Evolutionary conservation across 495 filamentous ascomycete genomes (phyloP).

Genomic region (Sordaria brevicollis): DNA sequence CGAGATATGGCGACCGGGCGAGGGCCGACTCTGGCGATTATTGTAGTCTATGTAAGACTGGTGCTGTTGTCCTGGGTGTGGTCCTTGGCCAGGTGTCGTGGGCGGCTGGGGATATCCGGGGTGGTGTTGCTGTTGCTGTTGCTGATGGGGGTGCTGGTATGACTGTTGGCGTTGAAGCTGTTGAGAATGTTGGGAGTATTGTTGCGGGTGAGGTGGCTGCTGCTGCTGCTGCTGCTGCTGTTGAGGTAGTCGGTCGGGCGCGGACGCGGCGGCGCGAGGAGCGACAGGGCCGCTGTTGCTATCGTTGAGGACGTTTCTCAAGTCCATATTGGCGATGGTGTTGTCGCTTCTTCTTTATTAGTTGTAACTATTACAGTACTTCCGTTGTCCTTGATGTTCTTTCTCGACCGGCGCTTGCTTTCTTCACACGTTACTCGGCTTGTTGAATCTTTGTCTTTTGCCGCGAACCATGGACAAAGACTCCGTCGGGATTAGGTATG

Average conservation of each 20-base stretch:
- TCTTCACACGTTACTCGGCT: not conserved
- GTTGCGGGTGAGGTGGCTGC: conserved; percentile 6
- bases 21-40: conserved; percentile 31
- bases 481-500: not conserved
- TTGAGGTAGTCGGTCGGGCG: conserved; percentile 14
- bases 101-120: conserved; percentile 11
- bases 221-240: conserved; percentile 12
- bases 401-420: not conserved
- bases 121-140: conserved; percentile 9
- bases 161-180: conserved; percentile 3
- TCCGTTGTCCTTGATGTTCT: not conserved
- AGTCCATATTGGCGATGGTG: conserved; percentile 38
- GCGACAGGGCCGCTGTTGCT: conserved; percentile 5
- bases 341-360: not conserved
- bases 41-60: conserved; percentile 38
- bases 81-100: conserved; percentile 36
- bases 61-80: conserved; percentile 14
- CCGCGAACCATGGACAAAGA: not conserved
- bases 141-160: conserved; percentile 14
- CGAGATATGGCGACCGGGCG: conserved; percentile 28
- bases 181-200: conserved; percentile 9
- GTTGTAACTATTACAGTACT: not conserved
- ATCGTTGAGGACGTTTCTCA: conserved; percentile 45
- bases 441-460: not conserved
- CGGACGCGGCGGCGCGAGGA: conserved; percentile 12